Conservation (phyloP, 257 asterid genomes). For the Haberlea rhodopensis region DNA sequence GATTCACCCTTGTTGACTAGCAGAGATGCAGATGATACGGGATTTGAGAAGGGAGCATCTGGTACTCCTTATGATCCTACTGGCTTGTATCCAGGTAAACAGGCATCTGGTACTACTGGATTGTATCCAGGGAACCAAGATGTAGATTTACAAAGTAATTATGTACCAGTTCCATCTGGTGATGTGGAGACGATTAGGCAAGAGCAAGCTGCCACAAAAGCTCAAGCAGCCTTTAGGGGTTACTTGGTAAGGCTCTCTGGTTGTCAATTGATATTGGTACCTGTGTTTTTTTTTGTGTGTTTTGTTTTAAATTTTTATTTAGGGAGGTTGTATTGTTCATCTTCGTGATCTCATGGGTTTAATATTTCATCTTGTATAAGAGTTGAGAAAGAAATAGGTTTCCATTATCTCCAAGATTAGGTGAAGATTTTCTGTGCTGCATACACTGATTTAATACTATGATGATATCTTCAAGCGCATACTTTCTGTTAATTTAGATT, state of each 20-base stretch:
- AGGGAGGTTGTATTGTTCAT: neutral
- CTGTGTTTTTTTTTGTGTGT: neutral
- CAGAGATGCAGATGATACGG: slow-evolving; percentile 37
- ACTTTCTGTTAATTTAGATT: neutral
- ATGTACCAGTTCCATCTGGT: slow-evolving; percentile 27
- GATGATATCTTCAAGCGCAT: slow-evolving; percentile 6
- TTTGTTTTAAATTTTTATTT: neutral
- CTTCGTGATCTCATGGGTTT: neutral
- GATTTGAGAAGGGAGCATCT: slow-evolving; percentile 42
- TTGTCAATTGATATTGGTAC: slow-evolving; percentile 16
- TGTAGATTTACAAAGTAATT: slow-evolving; percentile 33
- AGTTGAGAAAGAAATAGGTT: neutral
- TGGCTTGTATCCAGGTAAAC: slow-evolving; percentile 39
- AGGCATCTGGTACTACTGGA: slow-evolving; percentile 34
- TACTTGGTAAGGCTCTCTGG: slow-evolving; percentile 55
- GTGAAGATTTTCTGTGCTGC: neutral
- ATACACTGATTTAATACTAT: neutral
- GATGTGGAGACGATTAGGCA: slow-evolving; percentile 48
- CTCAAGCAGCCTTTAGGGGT: slow-evolving; percentile 81
- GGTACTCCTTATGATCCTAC: slow-evolving; percentile 38
- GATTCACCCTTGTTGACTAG: slow-evolving; percentile 40
- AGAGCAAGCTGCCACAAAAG: slow-evolving; percentile 70
- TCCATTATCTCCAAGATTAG: neutral
- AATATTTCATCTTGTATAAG: too few species aligned
- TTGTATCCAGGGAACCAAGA: slow-evolving; percentile 40